phyloP scores from a whole-genome alignment of 2,329 filamentous ascomycete species.

The Clonostachys byssicola region DNA sequence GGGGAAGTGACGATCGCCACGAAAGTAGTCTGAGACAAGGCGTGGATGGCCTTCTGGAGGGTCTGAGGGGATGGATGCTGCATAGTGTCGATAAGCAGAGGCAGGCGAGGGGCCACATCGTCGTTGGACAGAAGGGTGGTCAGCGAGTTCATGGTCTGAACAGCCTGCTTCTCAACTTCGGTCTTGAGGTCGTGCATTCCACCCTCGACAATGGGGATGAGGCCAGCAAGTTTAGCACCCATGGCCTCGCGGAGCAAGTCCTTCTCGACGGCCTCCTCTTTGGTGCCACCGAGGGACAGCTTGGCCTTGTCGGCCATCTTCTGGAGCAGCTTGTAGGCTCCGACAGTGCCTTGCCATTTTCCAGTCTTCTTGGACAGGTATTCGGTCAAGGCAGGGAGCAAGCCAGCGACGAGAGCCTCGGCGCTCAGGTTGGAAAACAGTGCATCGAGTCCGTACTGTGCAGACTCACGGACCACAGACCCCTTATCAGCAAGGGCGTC shows the following conservation, averaged over 20 bases:
- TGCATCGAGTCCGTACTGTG: slow-evolving; percentile 89
- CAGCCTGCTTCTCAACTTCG: slow-evolving; percentile 85
- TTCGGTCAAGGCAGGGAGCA: slow-evolving; percentile 69
- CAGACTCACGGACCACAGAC: slow-evolving; percentile 80
- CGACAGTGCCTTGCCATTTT: slow-evolving; percentile 97
- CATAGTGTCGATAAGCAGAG: slow-evolving; percentile 90
- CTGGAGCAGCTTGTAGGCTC: slow-evolving; percentile 78
- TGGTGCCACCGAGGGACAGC: slow-evolving; percentile 71
- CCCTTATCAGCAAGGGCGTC: slow-evolving; percentile 91
- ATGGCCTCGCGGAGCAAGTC: slow-evolving; percentile 86
- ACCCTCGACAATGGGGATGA: slow-evolving; percentile 87
- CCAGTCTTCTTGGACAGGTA: slow-evolving; percentile 82
- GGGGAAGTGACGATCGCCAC: slow-evolving; percentile 94
- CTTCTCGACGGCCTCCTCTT: slow-evolving; percentile 82
- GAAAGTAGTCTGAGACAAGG: slow-evolving; percentile 96
- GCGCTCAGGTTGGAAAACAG: slow-evolving; percentile 75
- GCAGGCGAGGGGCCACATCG: slow-evolving; percentile 88
- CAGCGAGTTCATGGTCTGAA: slow-evolving; percentile 86
- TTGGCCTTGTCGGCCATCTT: slow-evolving; percentile 95
- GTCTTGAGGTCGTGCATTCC: slow-evolving; percentile 96
- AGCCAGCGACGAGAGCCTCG: slow-evolving; percentile 77
- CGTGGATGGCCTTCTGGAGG: slow-evolving; percentile 93
- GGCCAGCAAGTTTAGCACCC: slow-evolving; percentile 77
- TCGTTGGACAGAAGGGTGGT: slow-evolving; percentile 92
- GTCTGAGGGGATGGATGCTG: slow-evolving; percentile 86